A percentile compares a stretch with the other conserved stretches of the same genome.
Evolutionary conservation across 345 rosid genomes (phyloP).

Genomic region (Trapa incisa): DNA sequence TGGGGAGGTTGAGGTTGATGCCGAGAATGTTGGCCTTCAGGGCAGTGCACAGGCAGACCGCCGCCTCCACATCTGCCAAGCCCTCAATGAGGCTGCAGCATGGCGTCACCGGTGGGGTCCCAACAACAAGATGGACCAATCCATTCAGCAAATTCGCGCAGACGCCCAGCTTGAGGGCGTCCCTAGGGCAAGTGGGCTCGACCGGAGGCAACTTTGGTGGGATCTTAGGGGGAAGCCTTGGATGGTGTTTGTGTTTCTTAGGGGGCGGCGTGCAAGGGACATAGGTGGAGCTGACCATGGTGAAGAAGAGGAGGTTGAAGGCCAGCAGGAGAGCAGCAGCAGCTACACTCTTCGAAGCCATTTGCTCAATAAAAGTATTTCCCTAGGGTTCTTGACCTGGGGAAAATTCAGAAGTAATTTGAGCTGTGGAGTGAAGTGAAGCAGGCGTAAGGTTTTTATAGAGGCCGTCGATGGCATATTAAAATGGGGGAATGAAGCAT

Average conservation of each 20-base stretch:
- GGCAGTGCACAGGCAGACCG: slow-evolving; percentile 54
- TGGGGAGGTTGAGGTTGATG: slow-evolving; percentile 40
- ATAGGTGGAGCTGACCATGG: slow-evolving; percentile 12
- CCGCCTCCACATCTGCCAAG: slow-evolving; percentile 47
- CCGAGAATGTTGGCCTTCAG: slow-evolving; percentile 43
- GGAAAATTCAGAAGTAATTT: neutral
- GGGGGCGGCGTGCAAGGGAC: slow-evolving; percentile 11
- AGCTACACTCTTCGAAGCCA: slow-evolving; percentile 17
- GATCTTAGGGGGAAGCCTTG: neutral
- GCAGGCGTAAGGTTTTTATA: neutral
- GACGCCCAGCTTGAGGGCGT: slow-evolving; percentile 39
- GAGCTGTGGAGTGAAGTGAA: neutral
- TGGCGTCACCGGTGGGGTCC: slow-evolving; percentile 22
- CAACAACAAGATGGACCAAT: slow-evolving; percentile 23
- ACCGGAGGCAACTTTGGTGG: slow-evolving; percentile 4
- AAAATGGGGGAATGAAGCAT: neutral
- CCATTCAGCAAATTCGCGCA: slow-evolving; percentile 29
- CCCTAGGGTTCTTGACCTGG: neutral
- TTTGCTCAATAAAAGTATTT: neutral
- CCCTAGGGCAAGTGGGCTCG: slow-evolving; percentile 19
- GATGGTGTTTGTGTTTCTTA: slow-evolving; percentile 12
- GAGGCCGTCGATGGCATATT: neutral
- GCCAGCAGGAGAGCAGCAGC: slow-evolving; percentile 12
- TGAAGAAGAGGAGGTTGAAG: slow-evolving; percentile 16
- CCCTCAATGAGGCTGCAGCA: slow-evolving; percentile 45